Conservation (phyloP, 2,329 filamentous ascomycete species). For the Dothideomycetes sp. region DNA sequence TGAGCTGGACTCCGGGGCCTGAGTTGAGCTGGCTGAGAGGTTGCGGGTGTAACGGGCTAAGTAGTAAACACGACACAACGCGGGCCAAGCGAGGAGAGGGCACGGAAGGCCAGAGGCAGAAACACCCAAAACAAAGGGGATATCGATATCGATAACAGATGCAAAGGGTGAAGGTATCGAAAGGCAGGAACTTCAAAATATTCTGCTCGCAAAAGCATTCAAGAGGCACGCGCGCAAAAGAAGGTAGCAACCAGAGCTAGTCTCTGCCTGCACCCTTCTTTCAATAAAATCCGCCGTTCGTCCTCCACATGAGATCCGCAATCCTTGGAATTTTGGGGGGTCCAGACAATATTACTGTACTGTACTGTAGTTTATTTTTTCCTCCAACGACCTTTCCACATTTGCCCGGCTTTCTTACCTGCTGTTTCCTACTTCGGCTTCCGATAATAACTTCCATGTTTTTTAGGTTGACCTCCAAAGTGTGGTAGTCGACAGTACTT, state of each 20-base stretch:
- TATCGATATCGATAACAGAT: too few species aligned
- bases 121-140: slow-evolving; percentile 2
- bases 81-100: slow-evolving; percentile 12
- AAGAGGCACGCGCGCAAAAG: slow-evolving; percentile 5
- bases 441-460: neutral
- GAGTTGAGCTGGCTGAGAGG: slow-evolving; percentile 14
- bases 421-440: neutral
- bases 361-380: too few species aligned
- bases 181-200: too few species aligned
- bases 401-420: too few species aligned
- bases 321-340: slow-evolving; percentile 10
- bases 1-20: slow-evolving; percentile 6
- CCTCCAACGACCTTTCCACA: too few species aligned
- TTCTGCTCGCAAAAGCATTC: too few species aligned
- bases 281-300: slow-evolving; percentile 3
- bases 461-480: too few species aligned
- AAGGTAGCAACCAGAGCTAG: neutral
- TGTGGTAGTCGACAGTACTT: too few species aligned
- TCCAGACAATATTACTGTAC: too few species aligned
- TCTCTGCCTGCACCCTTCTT: slow-evolving; percentile 2
- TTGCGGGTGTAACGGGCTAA: slow-evolving; percentile 13
- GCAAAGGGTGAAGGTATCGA: too few species aligned
- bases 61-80: too few species aligned
- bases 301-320: slow-evolving; percentile 11
- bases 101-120: too few species aligned